Percentiles rank a stretch among this genome's conserved stretches.
Evolutionary conservation across 352 stramenopile species (phyloP).

Genomic region (Pythium myriotylum): DNA sequence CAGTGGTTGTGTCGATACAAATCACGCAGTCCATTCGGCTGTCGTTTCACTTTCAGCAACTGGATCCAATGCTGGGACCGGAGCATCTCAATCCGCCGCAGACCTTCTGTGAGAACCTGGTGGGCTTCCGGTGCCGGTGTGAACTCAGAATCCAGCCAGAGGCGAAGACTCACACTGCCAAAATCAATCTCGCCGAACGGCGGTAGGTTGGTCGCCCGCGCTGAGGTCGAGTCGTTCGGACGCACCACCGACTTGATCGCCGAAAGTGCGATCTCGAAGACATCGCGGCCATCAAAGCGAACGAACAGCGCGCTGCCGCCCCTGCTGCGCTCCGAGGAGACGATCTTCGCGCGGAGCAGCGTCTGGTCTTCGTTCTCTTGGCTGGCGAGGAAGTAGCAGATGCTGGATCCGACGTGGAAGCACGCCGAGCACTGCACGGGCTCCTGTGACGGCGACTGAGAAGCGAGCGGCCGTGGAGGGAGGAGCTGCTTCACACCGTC

Average conservation of each 20-base stretch:
- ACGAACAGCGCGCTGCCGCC: conserved; percentile 14
- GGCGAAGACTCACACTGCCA: conserved; percentile 32
- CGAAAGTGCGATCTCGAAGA: conserved; percentile 32
- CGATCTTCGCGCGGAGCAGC: conserved; percentile 35
- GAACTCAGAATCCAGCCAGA: conserved; percentile 40
- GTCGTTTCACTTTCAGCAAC: background rate
- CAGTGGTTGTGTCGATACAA: conserved; percentile 32
- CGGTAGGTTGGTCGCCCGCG: conserved; percentile 14
- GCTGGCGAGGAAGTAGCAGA: conserved; percentile 35
- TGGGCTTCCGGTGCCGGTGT: conserved; percentile 1
- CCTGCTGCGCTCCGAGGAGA: background rate
- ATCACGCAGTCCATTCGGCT: conserved; percentile 11
- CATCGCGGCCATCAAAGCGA: conserved; percentile 30
- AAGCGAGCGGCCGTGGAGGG: background rate
- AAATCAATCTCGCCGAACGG: conserved; percentile 38
- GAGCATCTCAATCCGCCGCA: conserved; percentile 20
- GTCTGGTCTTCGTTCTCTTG: conserved; percentile 35
- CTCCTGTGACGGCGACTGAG: background rate
- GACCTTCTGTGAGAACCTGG: conserved; percentile 14
- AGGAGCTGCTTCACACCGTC: background rate
- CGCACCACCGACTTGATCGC: conserved; percentile 13
- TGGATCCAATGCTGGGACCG: background rate
- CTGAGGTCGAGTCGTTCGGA: no score
- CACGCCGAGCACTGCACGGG: conserved; percentile 28
- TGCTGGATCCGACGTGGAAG: conserved; percentile 38